Evolutionary conservation across 1,284 basidiomycete species (phyloP).

Genomic region (Trametes polyzona): DNA sequence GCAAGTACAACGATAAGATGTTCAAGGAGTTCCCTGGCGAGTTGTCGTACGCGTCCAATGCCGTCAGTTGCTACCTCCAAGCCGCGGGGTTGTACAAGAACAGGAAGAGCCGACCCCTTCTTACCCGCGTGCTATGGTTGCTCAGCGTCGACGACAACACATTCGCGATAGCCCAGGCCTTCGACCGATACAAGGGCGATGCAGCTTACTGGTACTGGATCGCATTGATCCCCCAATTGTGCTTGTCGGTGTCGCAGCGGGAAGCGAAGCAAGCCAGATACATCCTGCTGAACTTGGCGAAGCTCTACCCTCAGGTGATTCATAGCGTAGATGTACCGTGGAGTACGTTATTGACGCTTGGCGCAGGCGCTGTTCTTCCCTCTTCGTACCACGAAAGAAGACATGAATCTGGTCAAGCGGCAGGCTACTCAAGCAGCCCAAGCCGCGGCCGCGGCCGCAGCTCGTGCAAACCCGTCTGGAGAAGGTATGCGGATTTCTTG

Average conservation of each 20-base stretch:
- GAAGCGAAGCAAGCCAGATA: conserved; percentile 94
- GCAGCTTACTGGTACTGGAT: conserved; percentile 99
- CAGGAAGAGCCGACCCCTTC: conserved; percentile 90
- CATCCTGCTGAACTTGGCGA: conserved; percentile 90
- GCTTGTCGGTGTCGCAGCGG: conserved; percentile 86
- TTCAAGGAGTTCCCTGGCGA: conserved; percentile 86
- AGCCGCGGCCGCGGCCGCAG: conserved; percentile 40
- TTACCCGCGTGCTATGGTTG: conserved; percentile 96
- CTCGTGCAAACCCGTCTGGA: conserved; percentile 13
- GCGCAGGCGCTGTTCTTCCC: conserved; percentile 93
- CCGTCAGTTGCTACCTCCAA: conserved; percentile 97
- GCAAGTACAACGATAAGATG: conserved; percentile 90
- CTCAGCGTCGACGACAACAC: conserved; percentile 88
- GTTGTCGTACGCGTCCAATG: conserved; percentile 82
- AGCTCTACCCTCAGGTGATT: conserved; percentile 89
- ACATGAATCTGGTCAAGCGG: conserved; percentile 66
- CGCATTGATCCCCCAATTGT: conserved; percentile 95
- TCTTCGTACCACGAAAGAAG: conserved; percentile 90
- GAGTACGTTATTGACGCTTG: background rate
- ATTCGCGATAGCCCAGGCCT: conserved; percentile 83
- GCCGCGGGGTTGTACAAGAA: conserved; percentile 97
- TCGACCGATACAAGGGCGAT: conserved; percentile 97
- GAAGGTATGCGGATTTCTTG: background rate
- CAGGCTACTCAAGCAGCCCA: conserved; percentile 36
- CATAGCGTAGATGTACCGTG: background rate